Evolutionary conservation across 176 grass and related monocot genomes (phyloP).

Genomic region (Elymus sibiricus): DNA sequence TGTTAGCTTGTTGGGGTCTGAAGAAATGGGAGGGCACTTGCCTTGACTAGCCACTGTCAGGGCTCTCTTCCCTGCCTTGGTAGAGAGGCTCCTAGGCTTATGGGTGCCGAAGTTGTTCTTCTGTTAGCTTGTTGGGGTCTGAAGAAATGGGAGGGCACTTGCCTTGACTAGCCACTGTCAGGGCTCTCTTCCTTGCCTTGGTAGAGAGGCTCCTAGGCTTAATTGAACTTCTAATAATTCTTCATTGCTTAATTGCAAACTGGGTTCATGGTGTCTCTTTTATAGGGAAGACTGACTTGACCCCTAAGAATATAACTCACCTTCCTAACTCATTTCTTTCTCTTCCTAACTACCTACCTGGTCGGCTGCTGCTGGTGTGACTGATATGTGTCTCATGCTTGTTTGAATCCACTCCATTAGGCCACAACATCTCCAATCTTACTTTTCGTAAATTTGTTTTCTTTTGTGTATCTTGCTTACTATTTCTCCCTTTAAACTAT

Average conservation of each 20-base stretch:
- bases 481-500: not conserved
- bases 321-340: not conserved
- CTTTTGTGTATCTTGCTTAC: not conserved
- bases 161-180: not conserved
- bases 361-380: not conserved
- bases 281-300: not conserved
- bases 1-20: not conserved
- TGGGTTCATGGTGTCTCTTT: not conserved
- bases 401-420: not conserved
- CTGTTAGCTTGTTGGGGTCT: not conserved
- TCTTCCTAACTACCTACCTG: not conserved
- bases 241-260: not conserved
- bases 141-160: not conserved
- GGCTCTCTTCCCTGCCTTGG: not conserved
- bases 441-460: conserved; percentile 10
- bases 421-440: not conserved
- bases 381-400: not conserved
- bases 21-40: not conserved
- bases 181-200: not conserved
- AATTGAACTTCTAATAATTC: conserved; percentile 7
- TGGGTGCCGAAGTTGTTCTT: not conserved
- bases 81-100: not conserved
- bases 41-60: not conserved
- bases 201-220: not conserved
- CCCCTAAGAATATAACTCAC: not conserved